Percentiles rank a stretch among this genome's conserved stretches.
These are phyloP conservation scores for Pseudogymnoascus pannorum DNA, from an alignment of 2,329 filamentous ascomycete species.

Conservation along the genomic window DNA sequence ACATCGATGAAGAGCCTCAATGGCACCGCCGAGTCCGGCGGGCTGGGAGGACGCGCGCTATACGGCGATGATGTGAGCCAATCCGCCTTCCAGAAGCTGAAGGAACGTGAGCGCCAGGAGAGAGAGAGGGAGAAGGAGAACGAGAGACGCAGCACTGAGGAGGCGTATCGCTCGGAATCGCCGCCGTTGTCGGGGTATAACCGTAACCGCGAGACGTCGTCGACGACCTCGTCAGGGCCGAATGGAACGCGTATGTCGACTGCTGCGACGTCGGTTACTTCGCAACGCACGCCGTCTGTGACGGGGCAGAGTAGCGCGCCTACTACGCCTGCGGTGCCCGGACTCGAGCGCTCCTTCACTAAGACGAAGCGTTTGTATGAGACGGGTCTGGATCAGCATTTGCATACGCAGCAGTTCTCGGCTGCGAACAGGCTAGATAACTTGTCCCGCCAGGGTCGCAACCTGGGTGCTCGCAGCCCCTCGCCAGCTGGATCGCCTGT, in stretches of 20 bases:
- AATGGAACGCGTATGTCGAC: conserved; percentile 70
- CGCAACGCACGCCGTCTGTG: conserved; percentile 50
- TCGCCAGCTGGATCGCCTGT: conserved; percentile 15
- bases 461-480: conserved; percentile 22
- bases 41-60: conserved; percentile 58
- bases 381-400: conserved; percentile 69
- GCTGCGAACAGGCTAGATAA: conserved; percentile 74
- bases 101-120: conserved; percentile 36
- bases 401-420: conserved; percentile 72
- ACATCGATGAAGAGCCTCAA: conserved; percentile 36
- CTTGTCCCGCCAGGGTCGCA: conserved; percentile 53
- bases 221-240: conserved; percentile 61
- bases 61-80: conserved; percentile 83
- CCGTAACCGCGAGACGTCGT: conserved; percentile 76
- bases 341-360: conserved; percentile 57
- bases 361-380: conserved; percentile 76
- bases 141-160: conserved; percentile 30
- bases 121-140: conserved; percentile 51
- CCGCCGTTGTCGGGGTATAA: conserved; percentile 59
- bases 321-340: conserved; percentile 32
- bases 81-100: conserved; percentile 76
- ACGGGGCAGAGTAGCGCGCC: conserved; percentile 43
- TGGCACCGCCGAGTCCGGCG: conserved; percentile 31
- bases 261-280: conserved; percentile 81
- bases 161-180: conserved; percentile 43